Base-by-base conservation (phyloP, 2,329 filamentous ascomycete species). In the Fusarium clavum region DNA sequence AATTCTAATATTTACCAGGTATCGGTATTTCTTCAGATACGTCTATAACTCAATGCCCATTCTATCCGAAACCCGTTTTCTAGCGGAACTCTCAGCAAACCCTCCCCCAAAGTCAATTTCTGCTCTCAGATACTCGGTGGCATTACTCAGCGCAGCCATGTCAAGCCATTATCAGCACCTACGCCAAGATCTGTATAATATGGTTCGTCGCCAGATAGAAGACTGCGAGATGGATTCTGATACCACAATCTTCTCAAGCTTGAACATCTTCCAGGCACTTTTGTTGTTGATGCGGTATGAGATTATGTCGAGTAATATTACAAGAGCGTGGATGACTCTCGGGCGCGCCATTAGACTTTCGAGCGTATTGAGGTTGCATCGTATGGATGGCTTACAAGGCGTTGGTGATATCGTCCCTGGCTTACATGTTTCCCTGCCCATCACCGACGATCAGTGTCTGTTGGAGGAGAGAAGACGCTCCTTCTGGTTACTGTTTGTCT, bases 371-470 rank as follows among this genome's bases (percentile, higher is more conserved):
- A 22, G 11, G 6, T 18, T 46, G 6, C 10, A 45, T 12, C 1
- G 1, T 3, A 9, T 45, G 7, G 24, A 45, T 45, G 12, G 24
- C 24, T 24, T 4, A 24, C 24, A 24, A 24, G 24, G 6, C 24
- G 24, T 24, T 24, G 24, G 24, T 24, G 24, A 24, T 24, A 24
- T 24, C 24, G 24, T 24, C 24, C 41, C 22, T 25, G 43, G 43
- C 5, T 9, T 46, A 4, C 43, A 46, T 1, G 4, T 46, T 3
- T 46, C 24, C 1, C 6, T 46, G 9, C 24, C 16, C 0, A 0
- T 5, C 1, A 16, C 24, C 5, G 4, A 25, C 1, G 14, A 46
- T 5, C 3, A 25, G 1, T 18, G 10, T 2, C 2, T 22, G 0
- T 27, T n/a, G 6, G 44, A 46, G 10, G 24, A 46, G 6, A 46